A percentile compares a stretch with the other conserved stretches of the same genome.
Evolutionary conservation across 2,329 filamentous ascomycete genomes (phyloP).

Genomic region (Phyllosticta citriasiana): DNA sequence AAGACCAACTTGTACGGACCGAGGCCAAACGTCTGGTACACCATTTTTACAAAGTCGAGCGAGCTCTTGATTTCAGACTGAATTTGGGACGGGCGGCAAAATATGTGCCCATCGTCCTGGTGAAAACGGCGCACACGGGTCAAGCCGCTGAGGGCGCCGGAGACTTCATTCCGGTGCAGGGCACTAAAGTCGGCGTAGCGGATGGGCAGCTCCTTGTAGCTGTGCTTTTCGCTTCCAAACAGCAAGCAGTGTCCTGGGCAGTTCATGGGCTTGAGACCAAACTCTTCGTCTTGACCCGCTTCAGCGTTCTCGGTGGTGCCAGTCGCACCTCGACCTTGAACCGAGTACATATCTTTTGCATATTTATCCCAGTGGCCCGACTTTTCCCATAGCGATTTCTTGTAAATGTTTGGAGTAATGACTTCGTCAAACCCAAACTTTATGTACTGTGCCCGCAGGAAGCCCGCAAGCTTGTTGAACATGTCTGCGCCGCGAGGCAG

Average conservation of each 20-base stretch:
- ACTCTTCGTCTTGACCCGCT: slow-evolving; percentile 55
- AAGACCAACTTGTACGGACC: slow-evolving; percentile 66
- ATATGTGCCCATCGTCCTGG: slow-evolving; percentile 94
- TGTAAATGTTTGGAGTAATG: slow-evolving; percentile 84
- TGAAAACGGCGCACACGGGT: slow-evolving; percentile 90
- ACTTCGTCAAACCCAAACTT: slow-evolving; percentile 82
- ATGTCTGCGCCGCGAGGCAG: slow-evolving; percentile 71
- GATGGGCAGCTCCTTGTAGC: slow-evolving; percentile 82
- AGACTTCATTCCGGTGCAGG: slow-evolving; percentile 89
- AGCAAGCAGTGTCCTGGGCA: slow-evolving; percentile 90
- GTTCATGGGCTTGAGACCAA: slow-evolving; percentile 89
- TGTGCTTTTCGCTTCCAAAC: slow-evolving; percentile 72
- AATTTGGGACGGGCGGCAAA: slow-evolving; percentile 73
- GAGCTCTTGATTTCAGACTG: slow-evolving; percentile 63
- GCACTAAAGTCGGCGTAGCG: slow-evolving; percentile 94
- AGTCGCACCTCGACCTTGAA: slow-evolving; percentile 40
- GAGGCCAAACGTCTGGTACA: slow-evolving; percentile 60
- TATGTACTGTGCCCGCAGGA: slow-evolving; percentile 73
- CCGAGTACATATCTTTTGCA: slow-evolving; percentile 84
- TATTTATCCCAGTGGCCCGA: slow-evolving; percentile 87
- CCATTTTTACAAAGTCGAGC: slow-evolving; percentile 62
- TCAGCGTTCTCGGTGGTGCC: slow-evolving; percentile 38
- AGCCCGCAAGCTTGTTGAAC: slow-evolving; percentile 74
- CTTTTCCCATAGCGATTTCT: slow-evolving; percentile 74
- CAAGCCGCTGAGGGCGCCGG: slow-evolving; percentile 79